Evolutionary conservation across 805 yeast species (phyloP), one percentile per base, ranked within the genome.

Genomic region (Suhomyces prunicola): DNA sequence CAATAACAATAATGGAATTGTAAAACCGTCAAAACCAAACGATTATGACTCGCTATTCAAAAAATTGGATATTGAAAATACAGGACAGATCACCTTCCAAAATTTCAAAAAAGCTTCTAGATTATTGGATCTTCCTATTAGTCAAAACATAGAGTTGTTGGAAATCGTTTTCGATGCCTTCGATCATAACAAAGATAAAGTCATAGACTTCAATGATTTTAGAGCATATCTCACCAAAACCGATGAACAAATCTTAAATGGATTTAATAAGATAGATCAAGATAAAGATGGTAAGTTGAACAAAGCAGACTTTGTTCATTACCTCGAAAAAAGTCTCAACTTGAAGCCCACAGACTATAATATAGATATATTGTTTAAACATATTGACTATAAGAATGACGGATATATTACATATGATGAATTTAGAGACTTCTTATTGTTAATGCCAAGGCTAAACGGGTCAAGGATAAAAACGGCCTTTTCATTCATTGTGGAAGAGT

Each of bases 371-470:
- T 74, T 90, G 54, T 86, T 86, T 73, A 64, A 73, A 35, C 78
- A 74, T 53, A 65, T 85, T 47, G 91, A 84, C 66, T 68, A 67
- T 36, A 76, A 82, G 54, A 71, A 79, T 46, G 82, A 80, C 52
- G 93, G 94, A 1, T 81, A 76, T 58, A 84, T 93, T 44, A 85
- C 94, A 0, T 89, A 83, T 63, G 90, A 90, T 50, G 93, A 93
- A 60, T 94, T 96, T 82, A 77, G 96, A 58, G 88, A 88, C 59
- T 88, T 89, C 48, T 71, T 93, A 26, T 68, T 92, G 48, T 82
- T 93, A 60, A 86, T 94, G 72, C 99, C 99, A 4, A 74, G 94
- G 48, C 70, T 82, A 19, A 78, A 84, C 55, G 96, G 94, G 2
- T 86, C 93, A 5, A 74, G 94, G 63, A 84, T 84, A 56, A 80